These are phyloP conservation scores for Herpetomonas samuelpessoai DNA, from an alignment of 208 protist genomes.

Conservation along the genomic window DNA sequence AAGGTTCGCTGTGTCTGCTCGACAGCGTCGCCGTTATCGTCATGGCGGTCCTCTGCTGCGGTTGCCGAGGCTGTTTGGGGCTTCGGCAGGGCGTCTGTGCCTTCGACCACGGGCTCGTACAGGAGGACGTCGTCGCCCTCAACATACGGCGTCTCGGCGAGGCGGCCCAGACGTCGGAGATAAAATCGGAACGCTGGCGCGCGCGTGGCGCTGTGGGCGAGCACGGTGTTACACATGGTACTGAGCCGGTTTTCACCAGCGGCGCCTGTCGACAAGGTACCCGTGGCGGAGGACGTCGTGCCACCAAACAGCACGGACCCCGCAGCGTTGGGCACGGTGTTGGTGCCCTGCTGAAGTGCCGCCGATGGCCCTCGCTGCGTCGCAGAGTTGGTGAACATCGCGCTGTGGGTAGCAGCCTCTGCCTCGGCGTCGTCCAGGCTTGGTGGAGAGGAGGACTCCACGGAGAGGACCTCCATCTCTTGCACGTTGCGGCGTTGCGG, in stretches of 20 bases:
- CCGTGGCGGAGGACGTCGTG: too few species aligned
- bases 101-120: conserved; percentile 59
- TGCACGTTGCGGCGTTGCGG: neutral
- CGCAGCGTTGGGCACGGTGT: too few species aligned
- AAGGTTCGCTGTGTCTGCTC: neutral
- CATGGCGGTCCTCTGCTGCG: neutral
- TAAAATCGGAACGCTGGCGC: conserved; percentile 41
- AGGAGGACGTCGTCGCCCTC: conserved; percentile 38
- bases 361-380: too few species aligned
- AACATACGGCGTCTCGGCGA: conserved; percentile 26
- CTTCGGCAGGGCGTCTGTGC: conserved; percentile 23
- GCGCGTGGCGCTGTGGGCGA: neutral
- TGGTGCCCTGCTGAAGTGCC: too few species aligned
- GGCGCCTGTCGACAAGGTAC: too few species aligned
- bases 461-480: neutral
- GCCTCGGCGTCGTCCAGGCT: too few species aligned
- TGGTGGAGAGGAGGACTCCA: neutral
- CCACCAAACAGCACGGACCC: too few species aligned
- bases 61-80: neutral
- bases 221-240: too few species aligned
- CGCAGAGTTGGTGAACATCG: too few species aligned
- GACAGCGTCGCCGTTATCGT: neutral
- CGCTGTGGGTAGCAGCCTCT: too few species aligned
- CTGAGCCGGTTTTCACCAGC: too few species aligned
- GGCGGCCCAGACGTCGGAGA: conserved; percentile 27